Conservation (phyloP, 345 rosid species). For the Syzygium aromaticum region DNA sequence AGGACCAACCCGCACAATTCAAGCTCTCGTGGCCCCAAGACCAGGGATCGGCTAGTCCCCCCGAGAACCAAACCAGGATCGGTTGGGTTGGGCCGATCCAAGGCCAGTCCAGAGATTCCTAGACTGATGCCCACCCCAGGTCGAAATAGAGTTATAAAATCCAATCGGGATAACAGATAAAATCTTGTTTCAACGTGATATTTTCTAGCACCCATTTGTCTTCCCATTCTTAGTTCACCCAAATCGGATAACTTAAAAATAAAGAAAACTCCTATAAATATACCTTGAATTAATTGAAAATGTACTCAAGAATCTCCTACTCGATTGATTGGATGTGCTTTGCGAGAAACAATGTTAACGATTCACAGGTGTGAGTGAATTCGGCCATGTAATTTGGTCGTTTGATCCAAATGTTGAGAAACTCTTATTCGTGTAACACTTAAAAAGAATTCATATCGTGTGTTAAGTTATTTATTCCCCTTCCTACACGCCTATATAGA, state of each 20-base stretch:
- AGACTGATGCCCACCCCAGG: too few species aligned
- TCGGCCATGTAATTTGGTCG: not conserved
- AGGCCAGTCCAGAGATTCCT: too few species aligned
- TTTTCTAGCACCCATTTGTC: not conserved
- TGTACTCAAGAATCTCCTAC: not conserved
- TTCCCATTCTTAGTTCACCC: not conserved
- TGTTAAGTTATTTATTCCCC: not conserved
- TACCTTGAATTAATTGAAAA: not conserved
- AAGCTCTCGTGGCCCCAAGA: too few species aligned
- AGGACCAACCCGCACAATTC: too few species aligned
- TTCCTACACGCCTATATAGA: not conserved
- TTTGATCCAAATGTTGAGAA: not conserved
- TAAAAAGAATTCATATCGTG: not conserved
- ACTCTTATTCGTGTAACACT: not conserved
- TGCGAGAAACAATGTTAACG: not conserved
- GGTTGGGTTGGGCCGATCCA: too few species aligned
- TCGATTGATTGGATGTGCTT: not conserved
- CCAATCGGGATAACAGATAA: fast-evolving
- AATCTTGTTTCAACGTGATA: not conserved
- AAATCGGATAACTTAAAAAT: not conserved
- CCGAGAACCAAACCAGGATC: too few species aligned
- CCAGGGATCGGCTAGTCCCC: too few species aligned
- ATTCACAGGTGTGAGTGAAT: not conserved
- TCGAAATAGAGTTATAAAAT: too few species aligned
- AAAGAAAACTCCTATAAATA: not conserved